These are phyloP conservation scores for Alternaria alternata DNA, from an alignment of 2,329 filamentous ascomycete species.

Conservation along the genomic window DNA sequence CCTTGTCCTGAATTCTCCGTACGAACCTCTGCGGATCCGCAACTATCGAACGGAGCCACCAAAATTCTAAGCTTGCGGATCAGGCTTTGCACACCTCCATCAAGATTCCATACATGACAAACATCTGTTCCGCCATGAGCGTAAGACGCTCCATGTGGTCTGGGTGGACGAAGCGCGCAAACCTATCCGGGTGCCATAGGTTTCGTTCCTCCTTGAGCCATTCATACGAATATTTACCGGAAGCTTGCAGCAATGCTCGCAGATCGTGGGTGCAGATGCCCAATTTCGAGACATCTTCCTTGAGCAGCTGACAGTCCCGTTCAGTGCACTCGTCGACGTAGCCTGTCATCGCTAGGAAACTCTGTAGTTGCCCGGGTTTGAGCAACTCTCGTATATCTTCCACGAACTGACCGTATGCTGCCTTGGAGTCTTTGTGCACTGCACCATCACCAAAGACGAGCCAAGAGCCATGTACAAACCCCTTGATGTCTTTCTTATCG, in stretches of 20 bases:
- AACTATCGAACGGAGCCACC: background rate
- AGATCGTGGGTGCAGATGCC: slow-evolving; percentile 44
- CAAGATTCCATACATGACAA: slow-evolving; percentile 39
- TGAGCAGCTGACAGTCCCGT: slow-evolving; percentile 27
- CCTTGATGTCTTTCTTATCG: slow-evolving; percentile 20
- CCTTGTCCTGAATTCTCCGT: background rate
- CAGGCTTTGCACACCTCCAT: slow-evolving; percentile 27
- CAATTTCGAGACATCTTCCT: slow-evolving; percentile 20
- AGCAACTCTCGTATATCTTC: slow-evolving; percentile 27
- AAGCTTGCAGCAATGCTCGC: slow-evolving; percentile 34
- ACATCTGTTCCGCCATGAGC: slow-evolving; percentile 36
- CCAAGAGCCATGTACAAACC: slow-evolving; percentile 38
- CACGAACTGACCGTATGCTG: slow-evolving; percentile 29
- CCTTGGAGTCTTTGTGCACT: slow-evolving; percentile 17
- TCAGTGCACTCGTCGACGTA: slow-evolving; percentile 35
- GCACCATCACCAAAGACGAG: slow-evolving; percentile 30
- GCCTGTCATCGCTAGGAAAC: slow-evolving; percentile 29
- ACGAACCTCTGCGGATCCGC: background rate
- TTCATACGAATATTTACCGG: slow-evolving; percentile 29
- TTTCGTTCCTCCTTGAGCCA: slow-evolving; percentile 41
- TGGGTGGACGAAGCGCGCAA: slow-evolving; percentile 36
- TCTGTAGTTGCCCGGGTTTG: slow-evolving; percentile 20
- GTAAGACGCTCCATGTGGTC: slow-evolving; percentile 32
- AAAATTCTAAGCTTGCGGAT: background rate
- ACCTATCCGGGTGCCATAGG: slow-evolving; percentile 47